Conservation (phyloP, 495 filamentous ascomycete genomes). For the Neurospora tetraspora region DNA sequence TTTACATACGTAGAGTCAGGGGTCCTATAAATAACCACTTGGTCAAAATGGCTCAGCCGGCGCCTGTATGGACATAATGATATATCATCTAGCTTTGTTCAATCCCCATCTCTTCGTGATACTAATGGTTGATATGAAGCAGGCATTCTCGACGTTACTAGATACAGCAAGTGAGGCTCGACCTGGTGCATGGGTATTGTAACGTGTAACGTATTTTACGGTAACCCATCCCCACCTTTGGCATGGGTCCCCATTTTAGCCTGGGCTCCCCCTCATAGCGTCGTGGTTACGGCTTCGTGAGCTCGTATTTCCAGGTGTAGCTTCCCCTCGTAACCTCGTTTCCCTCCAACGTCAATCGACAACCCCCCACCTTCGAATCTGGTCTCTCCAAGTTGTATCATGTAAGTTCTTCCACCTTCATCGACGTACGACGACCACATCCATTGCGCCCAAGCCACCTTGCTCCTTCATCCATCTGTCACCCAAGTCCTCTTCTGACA, state of each 20-base stretch:
- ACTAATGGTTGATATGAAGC: not conserved
- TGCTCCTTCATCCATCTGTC: not conserved
- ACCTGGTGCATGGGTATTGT: not conserved
- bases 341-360: not conserved
- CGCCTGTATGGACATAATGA: not conserved
- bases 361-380: not conserved
- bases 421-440: not conserved
- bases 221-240: not conserved
- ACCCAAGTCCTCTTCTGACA: not conserved
- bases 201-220: not conserved
- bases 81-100: not conserved
- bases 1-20: not conserved
- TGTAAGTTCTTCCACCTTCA: not conserved
- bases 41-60: not conserved
- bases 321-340: not conserved
- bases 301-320: not conserved
- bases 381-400: not conserved
- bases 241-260: not conserved
- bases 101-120: not conserved
- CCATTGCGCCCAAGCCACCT: not conserved
- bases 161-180: not conserved
- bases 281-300: not conserved
- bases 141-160: not conserved
- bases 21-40: not conserved
- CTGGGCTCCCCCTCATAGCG: not conserved